A percentile compares a stretch with the other conserved stretches of the same genome.
phyloP scores from a whole-genome alignment of 2,329 filamentous ascomycete genomes.

The Verticillium nubilum region DNA sequence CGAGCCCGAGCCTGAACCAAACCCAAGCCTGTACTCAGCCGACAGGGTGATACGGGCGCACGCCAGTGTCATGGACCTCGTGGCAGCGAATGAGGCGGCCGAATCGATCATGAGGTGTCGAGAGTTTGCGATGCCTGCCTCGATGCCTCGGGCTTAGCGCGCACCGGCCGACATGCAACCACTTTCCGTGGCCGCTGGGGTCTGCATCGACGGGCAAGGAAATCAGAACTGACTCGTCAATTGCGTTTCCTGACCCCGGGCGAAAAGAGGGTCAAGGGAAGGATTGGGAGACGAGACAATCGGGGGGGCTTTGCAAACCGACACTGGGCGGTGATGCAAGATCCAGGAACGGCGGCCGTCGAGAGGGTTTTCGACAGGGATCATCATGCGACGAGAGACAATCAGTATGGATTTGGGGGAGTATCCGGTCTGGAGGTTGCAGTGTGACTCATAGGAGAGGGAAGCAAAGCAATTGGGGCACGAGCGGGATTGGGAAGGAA shows the following conservation, averaged over 20 bases:
- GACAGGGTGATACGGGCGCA: background rate
- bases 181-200: conserved; percentile 2
- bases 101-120: background rate
- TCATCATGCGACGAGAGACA: conserved; percentile 12
- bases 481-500: background rate
- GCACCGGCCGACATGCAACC: conserved; percentile 9
- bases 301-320: background rate
- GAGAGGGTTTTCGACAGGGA: conserved; percentile 5
- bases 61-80: background rate
- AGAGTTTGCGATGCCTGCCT: conserved; percentile 6
- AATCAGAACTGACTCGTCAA: conserved; percentile 13
- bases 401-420: conserved; percentile 11
- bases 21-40: conserved; percentile 17
- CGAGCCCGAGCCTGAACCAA: conserved; percentile 15
- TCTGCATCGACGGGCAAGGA: conserved; percentile 1
- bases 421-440: background rate
- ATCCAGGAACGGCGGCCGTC: conserved; percentile 11
- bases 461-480: background rate
- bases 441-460: background rate
- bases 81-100: conserved; percentile 1
- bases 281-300: background rate
- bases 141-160: conserved; percentile 8
- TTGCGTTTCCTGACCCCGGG: conserved; percentile 3
- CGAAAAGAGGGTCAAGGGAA: background rate
- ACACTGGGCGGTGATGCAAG: conserved; percentile 9